phyloP scores from a whole-genome alignment of 108 stramenopile species.

The Seminavis robusta region DNA sequence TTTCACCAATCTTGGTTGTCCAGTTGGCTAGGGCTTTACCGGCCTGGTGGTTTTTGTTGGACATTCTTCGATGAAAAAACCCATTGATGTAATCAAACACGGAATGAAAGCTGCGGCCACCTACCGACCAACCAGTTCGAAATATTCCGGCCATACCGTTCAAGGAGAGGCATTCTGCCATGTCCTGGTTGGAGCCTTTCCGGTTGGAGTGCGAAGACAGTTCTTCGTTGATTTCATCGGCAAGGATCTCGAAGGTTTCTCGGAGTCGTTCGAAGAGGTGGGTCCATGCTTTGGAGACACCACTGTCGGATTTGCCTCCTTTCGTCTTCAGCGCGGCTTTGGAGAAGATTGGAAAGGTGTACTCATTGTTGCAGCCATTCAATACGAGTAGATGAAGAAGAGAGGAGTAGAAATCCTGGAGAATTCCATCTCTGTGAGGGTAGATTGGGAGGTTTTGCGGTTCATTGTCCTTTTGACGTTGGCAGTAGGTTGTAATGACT shows the following conservation, averaged over 20 bases:
- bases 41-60: no score
- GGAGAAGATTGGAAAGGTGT: neutral
- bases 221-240: neutral
- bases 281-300: neutral
- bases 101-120: neutral
- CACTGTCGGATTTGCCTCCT: neutral
- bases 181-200: neutral
- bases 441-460: neutral
- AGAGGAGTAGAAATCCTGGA: neutral
- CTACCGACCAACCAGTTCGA: neutral
- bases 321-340: conserved; percentile 1
- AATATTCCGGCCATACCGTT: neutral
- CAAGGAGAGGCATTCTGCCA: neutral
- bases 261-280: neutral
- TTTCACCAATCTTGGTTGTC: neutral
- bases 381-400: neutral
- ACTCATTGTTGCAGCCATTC: neutral
- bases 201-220: conserved; percentile 1
- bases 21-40: neutral
- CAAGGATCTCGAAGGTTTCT: neutral
- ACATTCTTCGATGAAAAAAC: neutral
- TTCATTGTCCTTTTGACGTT: neutral
- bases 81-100: neutral
- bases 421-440: neutral
- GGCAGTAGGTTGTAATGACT: neutral